A percentile compares a stretch with the other conserved stretches of the same genome.
These are phyloP conservation scores for Bonnemaisonia californica DNA, from an alignment of 31 red algal genomes.

Conservation along the genomic window DNA sequence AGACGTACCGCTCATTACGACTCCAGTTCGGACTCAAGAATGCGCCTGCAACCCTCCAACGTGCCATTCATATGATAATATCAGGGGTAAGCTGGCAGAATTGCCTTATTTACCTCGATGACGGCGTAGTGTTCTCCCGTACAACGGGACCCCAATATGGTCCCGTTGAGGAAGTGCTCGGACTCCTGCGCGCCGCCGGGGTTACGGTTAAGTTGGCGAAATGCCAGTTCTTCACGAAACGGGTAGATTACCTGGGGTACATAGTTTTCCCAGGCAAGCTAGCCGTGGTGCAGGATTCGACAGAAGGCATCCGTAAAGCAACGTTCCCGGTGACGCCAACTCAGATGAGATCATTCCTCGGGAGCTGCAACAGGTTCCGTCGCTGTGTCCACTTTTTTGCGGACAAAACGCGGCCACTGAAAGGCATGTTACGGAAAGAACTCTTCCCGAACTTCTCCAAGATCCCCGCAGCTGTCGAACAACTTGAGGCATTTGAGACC, in stretches of 20 bases:
- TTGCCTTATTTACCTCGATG: conserved; percentile 42
- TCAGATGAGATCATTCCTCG: not conserved
- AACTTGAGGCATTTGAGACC: not conserved
- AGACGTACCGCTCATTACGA: not conserved
- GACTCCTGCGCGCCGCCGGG: conserved; percentile 5
- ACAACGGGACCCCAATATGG: not conserved
- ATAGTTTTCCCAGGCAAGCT: conserved; percentile 16
- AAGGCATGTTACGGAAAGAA: not conserved
- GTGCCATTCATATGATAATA: conserved; percentile 28
- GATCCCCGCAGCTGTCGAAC: not conserved
- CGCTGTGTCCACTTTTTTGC: not conserved
- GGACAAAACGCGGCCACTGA: not conserved
- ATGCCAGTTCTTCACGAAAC: conserved; percentile 29
- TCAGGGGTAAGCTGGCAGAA: conserved; percentile 17
- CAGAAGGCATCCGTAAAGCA: too few relatives aligned
- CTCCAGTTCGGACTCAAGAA: conserved; percentile 26
- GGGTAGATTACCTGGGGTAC: conserved; percentile 39
- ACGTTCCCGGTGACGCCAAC: not conserved
- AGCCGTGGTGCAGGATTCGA: not conserved
- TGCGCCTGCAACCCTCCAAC: conserved; percentile 29
- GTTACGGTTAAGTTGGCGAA: conserved; percentile 39
- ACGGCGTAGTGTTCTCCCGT: conserved; percentile 13
- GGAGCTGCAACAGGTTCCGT: not conserved
- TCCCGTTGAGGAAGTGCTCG: conserved; percentile 26
- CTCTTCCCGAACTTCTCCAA: not conserved